phyloP scores from a whole-genome alignment of 345 rosid species.

The Dovyalis caffra region DNA sequence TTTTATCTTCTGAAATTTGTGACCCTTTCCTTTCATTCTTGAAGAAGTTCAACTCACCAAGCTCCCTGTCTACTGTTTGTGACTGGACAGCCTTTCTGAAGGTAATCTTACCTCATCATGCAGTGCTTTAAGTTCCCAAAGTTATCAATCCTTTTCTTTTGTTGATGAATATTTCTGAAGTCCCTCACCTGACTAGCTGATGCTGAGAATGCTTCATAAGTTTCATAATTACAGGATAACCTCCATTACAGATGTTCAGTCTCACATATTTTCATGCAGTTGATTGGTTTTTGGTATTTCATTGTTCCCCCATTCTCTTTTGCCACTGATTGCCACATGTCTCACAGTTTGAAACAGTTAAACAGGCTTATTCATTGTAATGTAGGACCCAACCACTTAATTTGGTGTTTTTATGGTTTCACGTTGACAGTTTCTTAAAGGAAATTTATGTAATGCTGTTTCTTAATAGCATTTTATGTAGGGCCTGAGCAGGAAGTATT shows the following conservation, averaged over 20 bases:
- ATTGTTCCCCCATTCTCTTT: not conserved
- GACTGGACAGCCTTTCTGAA: slow-evolving; percentile 91
- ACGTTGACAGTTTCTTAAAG: not conserved
- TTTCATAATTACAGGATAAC: not conserved
- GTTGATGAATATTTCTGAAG: not conserved
- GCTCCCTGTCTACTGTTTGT: slow-evolving; percentile 58
- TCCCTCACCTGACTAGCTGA: slow-evolving; percentile 4
- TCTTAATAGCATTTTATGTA: too few species aligned
- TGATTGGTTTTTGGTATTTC: not conserved
- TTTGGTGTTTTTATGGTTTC: not conserved
- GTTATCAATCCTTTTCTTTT: too few species aligned
- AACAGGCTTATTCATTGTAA: not conserved
- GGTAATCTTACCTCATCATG: slow-evolving; percentile 39
- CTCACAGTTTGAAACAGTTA: too few species aligned
- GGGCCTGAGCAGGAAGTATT: not conserved
- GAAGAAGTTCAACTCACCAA: slow-evolving; percentile 94
- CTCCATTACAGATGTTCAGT: not conserved
- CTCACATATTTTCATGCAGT: not conserved
- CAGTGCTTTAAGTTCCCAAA: slow-evolving; percentile 14
- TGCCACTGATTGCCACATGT: not conserved
- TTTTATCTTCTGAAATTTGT: slow-evolving; percentile 19
- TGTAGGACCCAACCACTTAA: not conserved
- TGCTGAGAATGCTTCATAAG: not conserved
- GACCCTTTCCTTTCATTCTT: slow-evolving; percentile 22
- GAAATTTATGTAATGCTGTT: too few species aligned